Conservation (phyloP, 2,329 filamentous ascomycete genomes). For the Colletotrichum karsti region DNA sequence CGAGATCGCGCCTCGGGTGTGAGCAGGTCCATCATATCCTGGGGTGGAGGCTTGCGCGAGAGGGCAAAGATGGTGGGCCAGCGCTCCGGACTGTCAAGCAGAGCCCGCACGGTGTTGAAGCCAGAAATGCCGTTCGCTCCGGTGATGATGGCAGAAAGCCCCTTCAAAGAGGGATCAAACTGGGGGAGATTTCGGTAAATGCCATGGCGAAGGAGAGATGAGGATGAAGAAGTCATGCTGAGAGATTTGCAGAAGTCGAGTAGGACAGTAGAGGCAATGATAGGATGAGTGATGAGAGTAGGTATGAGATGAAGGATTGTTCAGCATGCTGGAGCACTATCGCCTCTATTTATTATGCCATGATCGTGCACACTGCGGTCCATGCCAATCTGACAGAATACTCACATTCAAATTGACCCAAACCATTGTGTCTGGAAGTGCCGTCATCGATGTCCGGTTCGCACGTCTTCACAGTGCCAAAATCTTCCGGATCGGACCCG, state of each 20-base stretch:
- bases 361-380: too few relatives aligned
- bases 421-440: neutral
- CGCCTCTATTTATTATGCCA: too few relatives aligned
- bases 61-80: constrained; percentile 9
- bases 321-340: too few relatives aligned
- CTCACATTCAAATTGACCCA: neutral
- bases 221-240: constrained; percentile 2
- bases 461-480: neutral
- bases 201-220: neutral
- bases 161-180: neutral
- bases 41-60: neutral
- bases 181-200: neutral
- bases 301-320: neutral
- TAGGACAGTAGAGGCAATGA: accelerated
- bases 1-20: neutral
- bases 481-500: constrained; percentile 1
- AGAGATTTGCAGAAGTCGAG: too few relatives aligned
- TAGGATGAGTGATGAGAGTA: neutral
- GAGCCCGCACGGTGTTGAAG: constrained; percentile 4
- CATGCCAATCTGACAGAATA: too few relatives aligned
- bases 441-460: neutral
- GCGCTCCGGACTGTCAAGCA: neutral
- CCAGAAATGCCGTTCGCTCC: constrained; percentile 20
- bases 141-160: constrained; percentile 7
- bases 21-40: neutral